Percentiles rank a stretch among this genome's conserved stretches.
These are phyloP conservation scores for Oryza meridionalis DNA, from an alignment of 176 grass and related monocot genomes.

Conservation along the genomic window DNA sequence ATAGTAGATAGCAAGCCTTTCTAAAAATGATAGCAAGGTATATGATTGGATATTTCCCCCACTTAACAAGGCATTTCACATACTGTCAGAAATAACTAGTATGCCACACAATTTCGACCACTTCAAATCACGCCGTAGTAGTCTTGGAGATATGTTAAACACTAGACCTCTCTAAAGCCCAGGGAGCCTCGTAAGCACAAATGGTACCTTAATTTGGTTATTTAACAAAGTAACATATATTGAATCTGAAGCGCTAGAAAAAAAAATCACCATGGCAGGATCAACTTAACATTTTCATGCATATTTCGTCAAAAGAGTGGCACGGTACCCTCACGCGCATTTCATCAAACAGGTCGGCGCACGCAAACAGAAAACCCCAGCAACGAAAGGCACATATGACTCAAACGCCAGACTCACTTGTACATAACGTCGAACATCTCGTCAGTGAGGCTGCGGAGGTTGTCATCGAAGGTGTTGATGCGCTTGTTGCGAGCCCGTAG, in stretches of 20 bases:
- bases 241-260: neutral
- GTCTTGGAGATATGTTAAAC: neutral
- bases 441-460: slow-evolving; percentile 63
- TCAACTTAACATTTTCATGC: neutral
- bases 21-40: neutral
- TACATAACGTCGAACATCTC: slow-evolving; percentile 99
- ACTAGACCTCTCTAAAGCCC: neutral
- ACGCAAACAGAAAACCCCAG: slow-evolving; percentile 9
- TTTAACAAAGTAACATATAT: neutral
- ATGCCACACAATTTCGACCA: neutral
- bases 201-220: neutral
- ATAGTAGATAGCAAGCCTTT: neutral
- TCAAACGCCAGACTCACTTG: slow-evolving; percentile 61
- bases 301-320: neutral
- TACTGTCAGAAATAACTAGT: neutral
- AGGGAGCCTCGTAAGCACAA: neutral
- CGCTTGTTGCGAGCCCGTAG: slow-evolving; percentile 83
- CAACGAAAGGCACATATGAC: neutral
- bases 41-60: slow-evolving; percentile 13
- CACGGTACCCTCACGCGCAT: neutral
- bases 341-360: slow-evolving; percentile 22
- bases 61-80: neutral
- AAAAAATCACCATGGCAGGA: neutral
- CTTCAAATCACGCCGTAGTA: neutral
- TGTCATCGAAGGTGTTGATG: slow-evolving; percentile 76